Conservation (phyloP, 1,284 basidiomycete species). For the Ceratobasidium theobromae region DNA sequence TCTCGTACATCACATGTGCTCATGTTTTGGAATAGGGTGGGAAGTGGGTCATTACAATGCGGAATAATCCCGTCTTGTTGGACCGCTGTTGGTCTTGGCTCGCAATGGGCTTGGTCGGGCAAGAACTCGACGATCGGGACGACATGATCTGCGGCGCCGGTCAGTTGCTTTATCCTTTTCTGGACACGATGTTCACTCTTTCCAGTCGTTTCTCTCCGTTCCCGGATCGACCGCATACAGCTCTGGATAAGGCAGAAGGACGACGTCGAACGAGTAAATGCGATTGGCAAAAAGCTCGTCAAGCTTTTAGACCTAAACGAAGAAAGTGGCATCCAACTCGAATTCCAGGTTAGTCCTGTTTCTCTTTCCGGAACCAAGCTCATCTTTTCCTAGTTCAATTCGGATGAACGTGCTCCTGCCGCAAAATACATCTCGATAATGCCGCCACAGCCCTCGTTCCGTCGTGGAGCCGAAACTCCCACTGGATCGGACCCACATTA, state of each 20-base stretch:
- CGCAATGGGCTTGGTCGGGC: conserved; percentile 87
- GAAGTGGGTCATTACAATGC: conserved; percentile 94
- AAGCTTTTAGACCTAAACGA: conserved; percentile 79
- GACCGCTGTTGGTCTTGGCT: conserved; percentile 91
- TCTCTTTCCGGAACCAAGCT: conserved; percentile 3
- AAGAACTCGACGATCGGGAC: conserved; percentile 84
- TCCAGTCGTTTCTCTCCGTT: conserved; percentile 77
- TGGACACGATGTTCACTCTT: neutral
- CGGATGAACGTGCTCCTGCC: conserved; percentile 71
- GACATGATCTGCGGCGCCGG: conserved; percentile 76
- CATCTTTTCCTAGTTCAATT: conserved; percentile 60
- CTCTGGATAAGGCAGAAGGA: conserved; percentile 83
- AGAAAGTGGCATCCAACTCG: conserved; percentile 76
- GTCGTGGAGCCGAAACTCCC: conserved; percentile 37
- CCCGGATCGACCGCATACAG: conserved; percentile 87
- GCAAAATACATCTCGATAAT: conserved; percentile 82
- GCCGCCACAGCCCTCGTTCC: conserved; percentile 52
- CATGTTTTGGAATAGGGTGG: conserved; percentile 57
- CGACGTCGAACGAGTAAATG: conserved; percentile 80
- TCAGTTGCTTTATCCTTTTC: conserved; percentile 10
- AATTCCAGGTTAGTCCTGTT: conserved; percentile 71
- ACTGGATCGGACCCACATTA: neutral
- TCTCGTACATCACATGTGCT: neutral
- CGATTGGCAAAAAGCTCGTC: conserved; percentile 77
- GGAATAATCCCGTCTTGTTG: conserved; percentile 72